These are phyloP conservation scores for Fusarium fujikuroi DNA, from an alignment of 2,329 filamentous ascomycete species.

Conservation along the genomic window DNA sequence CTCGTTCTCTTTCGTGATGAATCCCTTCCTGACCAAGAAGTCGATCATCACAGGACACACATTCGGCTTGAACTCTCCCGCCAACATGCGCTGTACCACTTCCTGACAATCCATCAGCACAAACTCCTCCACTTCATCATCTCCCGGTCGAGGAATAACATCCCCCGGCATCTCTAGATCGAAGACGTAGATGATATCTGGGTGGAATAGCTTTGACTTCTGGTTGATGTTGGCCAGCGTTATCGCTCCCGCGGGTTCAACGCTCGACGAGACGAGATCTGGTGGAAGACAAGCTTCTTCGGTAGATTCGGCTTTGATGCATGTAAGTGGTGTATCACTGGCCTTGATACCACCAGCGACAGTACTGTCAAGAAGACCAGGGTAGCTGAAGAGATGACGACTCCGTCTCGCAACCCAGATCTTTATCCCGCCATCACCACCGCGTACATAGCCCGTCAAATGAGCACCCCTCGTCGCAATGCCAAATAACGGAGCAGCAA, in stretches of 20 bases:
- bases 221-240: slow-evolving; percentile 49
- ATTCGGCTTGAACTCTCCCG: slow-evolving; percentile 85
- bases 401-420: slow-evolving; percentile 80
- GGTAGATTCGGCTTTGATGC: slow-evolving; percentile 74
- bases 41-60: slow-evolving; percentile 82
- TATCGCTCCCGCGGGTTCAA: slow-evolving; percentile 48
- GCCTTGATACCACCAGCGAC: slow-evolving; percentile 81
- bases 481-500: slow-evolving; percentile 72
- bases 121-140: slow-evolving; percentile 84
- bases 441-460: slow-evolving; percentile 68
- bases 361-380: slow-evolving; percentile 80
- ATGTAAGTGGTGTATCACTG: slow-evolving; percentile 72
- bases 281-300: slow-evolving; percentile 71
- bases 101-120: slow-evolving; percentile 69
- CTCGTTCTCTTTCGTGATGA: slow-evolving; percentile 78
- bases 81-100: slow-evolving; percentile 70
- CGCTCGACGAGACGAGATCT: slow-evolving; percentile 40
- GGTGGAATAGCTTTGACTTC: slow-evolving; percentile 47
- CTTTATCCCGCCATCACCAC: slow-evolving; percentile 58
- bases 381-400: slow-evolving; percentile 75
- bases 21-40: slow-evolving; percentile 81
- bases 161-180: slow-evolving; percentile 73
- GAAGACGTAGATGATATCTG: slow-evolving; percentile 72
- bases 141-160: slow-evolving; percentile 72
- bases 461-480: slow-evolving; percentile 74